Percentiles rank a stretch among this genome's conserved stretches.
Evolutionary conservation across 2,329 filamentous ascomycete genomes (phyloP).

Genomic region (Teratosphaeria nubilosa): DNA sequence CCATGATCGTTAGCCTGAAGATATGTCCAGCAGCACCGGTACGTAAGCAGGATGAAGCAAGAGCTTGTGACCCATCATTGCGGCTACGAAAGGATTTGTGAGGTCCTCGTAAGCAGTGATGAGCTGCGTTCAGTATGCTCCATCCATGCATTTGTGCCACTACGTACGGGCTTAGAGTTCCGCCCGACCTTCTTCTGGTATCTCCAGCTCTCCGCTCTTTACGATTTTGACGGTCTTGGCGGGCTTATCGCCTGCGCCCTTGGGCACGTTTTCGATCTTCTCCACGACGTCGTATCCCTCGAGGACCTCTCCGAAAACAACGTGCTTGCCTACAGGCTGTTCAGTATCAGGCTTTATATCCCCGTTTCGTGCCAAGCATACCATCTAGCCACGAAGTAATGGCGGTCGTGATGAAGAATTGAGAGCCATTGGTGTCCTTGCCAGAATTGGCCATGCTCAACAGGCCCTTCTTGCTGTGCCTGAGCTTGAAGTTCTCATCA

Average conservation of each 20-base stretch:
- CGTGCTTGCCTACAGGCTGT: constrained; percentile 59
- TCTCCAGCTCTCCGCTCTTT: constrained; percentile 75
- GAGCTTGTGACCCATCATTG: constrained; percentile 1
- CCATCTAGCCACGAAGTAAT: constrained; percentile 39
- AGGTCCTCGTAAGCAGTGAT: not conserved
- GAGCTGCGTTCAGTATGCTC: not conserved
- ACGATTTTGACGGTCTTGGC: constrained; percentile 59
- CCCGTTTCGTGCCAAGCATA: not conserved
- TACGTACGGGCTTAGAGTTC: constrained; percentile 54
- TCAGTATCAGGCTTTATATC: not conserved
- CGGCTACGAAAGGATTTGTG: not conserved
- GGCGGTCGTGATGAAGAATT: constrained; percentile 86
- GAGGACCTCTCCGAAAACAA: constrained; percentile 81
- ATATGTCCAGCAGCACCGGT: constrained; percentile 6
- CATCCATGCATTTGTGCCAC: not conserved
- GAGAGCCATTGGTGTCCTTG: constrained; percentile 76
- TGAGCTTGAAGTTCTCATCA: constrained; percentile 93
- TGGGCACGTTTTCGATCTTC: constrained; percentile 65
- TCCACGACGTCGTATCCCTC: constrained; percentile 75
- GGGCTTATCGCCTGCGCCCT: constrained; percentile 58
- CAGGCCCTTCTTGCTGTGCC: constrained; percentile 75
- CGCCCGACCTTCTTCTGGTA: constrained; percentile 82
- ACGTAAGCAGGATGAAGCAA: constrained; percentile 3
- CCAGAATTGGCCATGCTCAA: constrained; percentile 44
- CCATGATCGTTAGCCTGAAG: not conserved